Evolutionary conservation across 108 stramenopile species (phyloP).

Genomic region (Epipyxis sp.): DNA sequence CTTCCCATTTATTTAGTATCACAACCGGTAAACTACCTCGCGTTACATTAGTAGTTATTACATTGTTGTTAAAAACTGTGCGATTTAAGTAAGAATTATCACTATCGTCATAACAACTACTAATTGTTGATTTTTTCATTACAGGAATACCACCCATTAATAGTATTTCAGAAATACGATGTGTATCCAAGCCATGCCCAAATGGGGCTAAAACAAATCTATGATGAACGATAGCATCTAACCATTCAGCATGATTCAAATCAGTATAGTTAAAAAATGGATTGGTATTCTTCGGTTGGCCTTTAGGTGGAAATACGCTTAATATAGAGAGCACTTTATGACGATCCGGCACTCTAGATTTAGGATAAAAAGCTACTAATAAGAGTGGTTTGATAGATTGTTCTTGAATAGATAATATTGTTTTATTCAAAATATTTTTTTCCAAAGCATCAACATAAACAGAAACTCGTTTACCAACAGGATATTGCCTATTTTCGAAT

Average conservation of each 20-base stretch:
- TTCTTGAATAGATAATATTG: neutral
- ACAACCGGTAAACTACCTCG: constrained; percentile 27
- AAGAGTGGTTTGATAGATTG: neutral
- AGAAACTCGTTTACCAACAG: neutral
- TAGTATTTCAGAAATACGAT: constrained; percentile 27
- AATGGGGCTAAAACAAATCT: constrained; percentile 21
- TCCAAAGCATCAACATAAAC: constrained; percentile 5
- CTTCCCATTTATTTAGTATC: constrained; percentile 21
- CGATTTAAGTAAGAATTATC: constrained; percentile 3
- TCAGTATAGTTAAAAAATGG: constrained; percentile 23
- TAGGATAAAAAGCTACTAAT: constrained; percentile 27
- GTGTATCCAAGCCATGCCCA: constrained; percentile 32
- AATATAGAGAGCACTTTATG: constrained; percentile 29
- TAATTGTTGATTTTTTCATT: neutral
- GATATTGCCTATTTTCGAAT: constrained; percentile 20
- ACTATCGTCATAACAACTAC: constrained; percentile 17
- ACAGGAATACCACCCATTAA: constrained; percentile 24
- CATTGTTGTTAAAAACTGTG: neutral
- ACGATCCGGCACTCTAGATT: constrained; percentile 9
- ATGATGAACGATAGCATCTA: constrained; percentile 24
- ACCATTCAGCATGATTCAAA: constrained; percentile 24
- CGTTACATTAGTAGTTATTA: neutral
- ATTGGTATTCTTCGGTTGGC: neutral
- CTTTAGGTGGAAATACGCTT: constrained; percentile 12
- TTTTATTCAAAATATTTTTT: neutral